Conservation (phyloP, 75 land plant species). For the Ceratopteris richardii region DNA sequence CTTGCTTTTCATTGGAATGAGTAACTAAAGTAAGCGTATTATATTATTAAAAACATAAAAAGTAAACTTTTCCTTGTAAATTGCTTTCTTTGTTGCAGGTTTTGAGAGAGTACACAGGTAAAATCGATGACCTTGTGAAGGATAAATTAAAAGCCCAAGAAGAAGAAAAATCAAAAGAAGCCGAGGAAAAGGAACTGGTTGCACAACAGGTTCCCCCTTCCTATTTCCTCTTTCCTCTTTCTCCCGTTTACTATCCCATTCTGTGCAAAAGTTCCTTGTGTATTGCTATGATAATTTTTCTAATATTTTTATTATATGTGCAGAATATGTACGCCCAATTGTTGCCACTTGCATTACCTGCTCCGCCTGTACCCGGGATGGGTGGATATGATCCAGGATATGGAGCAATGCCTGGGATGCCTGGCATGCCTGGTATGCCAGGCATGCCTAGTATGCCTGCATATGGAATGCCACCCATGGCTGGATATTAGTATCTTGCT, state of each 20-base stretch:
- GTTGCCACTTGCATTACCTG: slow-evolving; percentile 94
- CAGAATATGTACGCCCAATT: slow-evolving; percentile 99
- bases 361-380: slow-evolving; percentile 49
- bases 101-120: slow-evolving; percentile 84
- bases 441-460: slow-evolving; percentile 65
- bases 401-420: too few relatives aligned
- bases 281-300: too few relatives aligned
- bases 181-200: slow-evolving; percentile 86
- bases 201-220: slow-evolving; percentile 56
- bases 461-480: slow-evolving; percentile 94
- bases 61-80: too few relatives aligned
- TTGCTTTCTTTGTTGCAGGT: slow-evolving; percentile 65
- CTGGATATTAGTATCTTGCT: too few relatives aligned
- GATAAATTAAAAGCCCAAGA: slow-evolving; percentile 68
- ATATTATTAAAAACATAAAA: too few relatives aligned
- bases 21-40: too few relatives aligned
- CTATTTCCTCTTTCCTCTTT: too few relatives aligned
- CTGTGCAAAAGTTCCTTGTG: too few relatives aligned
- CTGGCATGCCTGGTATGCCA: slow-evolving; percentile 7
- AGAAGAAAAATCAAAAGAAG: slow-evolving; percentile 73
- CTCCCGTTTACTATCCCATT: too few relatives aligned
- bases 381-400: slow-evolving; percentile 18
- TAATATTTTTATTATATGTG: too few relatives aligned
- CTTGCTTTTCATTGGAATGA: too few relatives aligned
- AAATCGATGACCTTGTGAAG: slow-evolving; percentile 91